Percentiles rank a stretch among this genome's conserved stretches.
phyloP scores from a whole-genome alignment of 768 basidiomycete species.

The Clathrus columnatus region DNA sequence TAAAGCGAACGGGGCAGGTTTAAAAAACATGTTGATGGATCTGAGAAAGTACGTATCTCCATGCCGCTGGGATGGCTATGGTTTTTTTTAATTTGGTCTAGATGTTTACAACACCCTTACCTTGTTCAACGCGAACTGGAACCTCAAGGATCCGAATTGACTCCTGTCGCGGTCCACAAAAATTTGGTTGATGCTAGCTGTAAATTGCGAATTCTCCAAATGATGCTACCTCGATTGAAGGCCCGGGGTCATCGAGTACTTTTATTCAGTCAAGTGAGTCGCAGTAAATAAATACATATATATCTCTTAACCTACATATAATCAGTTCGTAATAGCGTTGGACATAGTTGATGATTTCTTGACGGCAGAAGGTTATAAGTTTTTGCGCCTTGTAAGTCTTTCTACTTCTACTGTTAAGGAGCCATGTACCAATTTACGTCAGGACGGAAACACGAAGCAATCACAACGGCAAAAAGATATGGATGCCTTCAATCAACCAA shows the following conservation, averaged over 20 bases:
- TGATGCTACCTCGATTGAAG: slow-evolving; percentile 74
- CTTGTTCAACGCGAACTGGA: slow-evolving; percentile 76
- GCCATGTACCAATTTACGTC: slow-evolving; percentile 9
- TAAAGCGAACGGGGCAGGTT: slow-evolving; percentile 38
- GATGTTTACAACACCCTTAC: slow-evolving; percentile 90
- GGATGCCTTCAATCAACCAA: slow-evolving; percentile 86
- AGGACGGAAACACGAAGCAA: slow-evolving; percentile 90
- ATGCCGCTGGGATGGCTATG: background rate
- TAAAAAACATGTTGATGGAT: slow-evolving; percentile 85
- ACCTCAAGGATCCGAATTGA: slow-evolving; percentile 40
- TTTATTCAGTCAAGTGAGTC: slow-evolving; percentile 78
- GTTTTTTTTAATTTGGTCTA: slow-evolving; percentile 20
- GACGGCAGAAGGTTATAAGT: slow-evolving; percentile 69
- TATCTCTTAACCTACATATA: background rate
- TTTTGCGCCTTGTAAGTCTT: slow-evolving; percentile 57
- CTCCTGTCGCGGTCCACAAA: slow-evolving; percentile 55
- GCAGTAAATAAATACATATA: background rate
- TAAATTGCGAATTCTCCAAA: slow-evolving; percentile 74
- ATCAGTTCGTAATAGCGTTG: slow-evolving; percentile 78
- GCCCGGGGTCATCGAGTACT: slow-evolving; percentile 82
- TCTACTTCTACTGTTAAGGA: slow-evolving; percentile 2
- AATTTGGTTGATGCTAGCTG: slow-evolving; percentile 76
- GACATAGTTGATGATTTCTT: slow-evolving; percentile 87
- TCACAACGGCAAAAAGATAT: slow-evolving; percentile 85
- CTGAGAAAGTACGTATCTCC: slow-evolving; percentile 60